Evolutionary conservation across 768 basidiomycete species (phyloP).

Genomic region (Paxillus involutus): DNA sequence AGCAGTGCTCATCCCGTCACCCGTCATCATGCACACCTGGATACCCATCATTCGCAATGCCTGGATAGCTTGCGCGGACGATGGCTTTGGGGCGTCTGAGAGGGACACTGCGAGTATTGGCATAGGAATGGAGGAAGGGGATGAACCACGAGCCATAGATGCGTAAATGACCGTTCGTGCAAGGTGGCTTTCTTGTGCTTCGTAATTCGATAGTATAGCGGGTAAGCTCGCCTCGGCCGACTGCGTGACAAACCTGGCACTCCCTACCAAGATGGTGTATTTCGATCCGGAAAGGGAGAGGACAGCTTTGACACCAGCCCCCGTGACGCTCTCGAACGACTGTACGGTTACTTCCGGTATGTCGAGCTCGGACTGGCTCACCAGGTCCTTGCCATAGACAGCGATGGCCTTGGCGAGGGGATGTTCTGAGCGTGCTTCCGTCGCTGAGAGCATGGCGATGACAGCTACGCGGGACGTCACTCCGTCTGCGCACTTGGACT

Average conservation of each 20-base stretch:
- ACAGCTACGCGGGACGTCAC: slow-evolving; percentile 57
- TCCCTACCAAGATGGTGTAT: slow-evolving; percentile 73
- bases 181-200: slow-evolving; percentile 62
- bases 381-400: slow-evolving; percentile 67
- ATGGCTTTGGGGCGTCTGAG: slow-evolving; percentile 83
- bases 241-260: slow-evolving; percentile 65
- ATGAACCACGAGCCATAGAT: slow-evolving; percentile 50
- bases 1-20: slow-evolving; percentile 86
- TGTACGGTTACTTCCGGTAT: slow-evolving; percentile 58
- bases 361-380: slow-evolving; percentile 40
- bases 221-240: slow-evolving; percentile 56
- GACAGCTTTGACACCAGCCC: slow-evolving; percentile 80
- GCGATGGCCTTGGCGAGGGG: slow-evolving; percentile 95
- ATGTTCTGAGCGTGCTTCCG: slow-evolving; percentile 93
- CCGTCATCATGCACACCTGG: slow-evolving; percentile 91
- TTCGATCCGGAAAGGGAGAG: slow-evolving; percentile 53
- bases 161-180: slow-evolving; percentile 90
- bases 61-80: slow-evolving; percentile 77
- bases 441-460: slow-evolving; percentile 79
- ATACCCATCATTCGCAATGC: slow-evolving; percentile 89
- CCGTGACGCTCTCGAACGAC: slow-evolving; percentile 85
- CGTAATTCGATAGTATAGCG: slow-evolving; percentile 59
- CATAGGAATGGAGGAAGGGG: slow-evolving; percentile 38
- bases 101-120: slow-evolving; percentile 83
- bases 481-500: slow-evolving; percentile 54